Base-by-base conservation (phyloP, 2,329 filamentous ascomycete genomes). In the Exophiala sp. region DNA sequence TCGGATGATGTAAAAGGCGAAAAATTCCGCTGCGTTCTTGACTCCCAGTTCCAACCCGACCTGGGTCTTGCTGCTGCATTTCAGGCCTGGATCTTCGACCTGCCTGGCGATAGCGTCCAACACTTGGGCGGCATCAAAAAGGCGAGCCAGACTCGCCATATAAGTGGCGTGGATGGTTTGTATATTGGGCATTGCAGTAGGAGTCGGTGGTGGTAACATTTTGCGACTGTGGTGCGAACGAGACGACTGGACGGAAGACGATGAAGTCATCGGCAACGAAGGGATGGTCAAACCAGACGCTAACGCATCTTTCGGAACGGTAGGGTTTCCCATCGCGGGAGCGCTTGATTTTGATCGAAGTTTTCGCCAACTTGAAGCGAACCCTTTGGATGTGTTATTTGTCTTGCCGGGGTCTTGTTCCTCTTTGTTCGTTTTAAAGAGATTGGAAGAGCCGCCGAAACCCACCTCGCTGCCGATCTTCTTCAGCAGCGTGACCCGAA, bases 401-500 rank as follows among this genome's bases (percentile, higher is more conserved):
- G 71, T 76, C 66, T 72, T 80, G 65, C 72, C 68, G 47, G 63
- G 69, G 16, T 77, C 71, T 36, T 74, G 74, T 3, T 85, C 82
- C 5, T 73, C 70, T 3, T 66, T 74, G 5, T 74, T 76, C 4
- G 84, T 83, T 66, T 86, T 91, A 74, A 95, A 95, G 45, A 95
- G 75, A 0, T 80, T 72, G n/a, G 81, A 78, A 2, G 86, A 81
- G 4, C 86, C 83, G 54, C 92, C 85, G 2, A 91, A 83, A 9
- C 94, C 94, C 9, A 99, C 94, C 61, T 99, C 94, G 65, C 80
- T 89, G n/a, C 94, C 92, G 3, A 99, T 80, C 66, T 91, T 95
- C 68, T 95, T 92, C 4, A 82, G 75, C 39, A 97, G 75, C 3
- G 81, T 78, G 0, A 78, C 73, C 69, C 96, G 91, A 0, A 91